These are phyloP conservation scores for Vigna unguiculata DNA, from an alignment of 306 rosid genomes.

Conservation along the genomic window DNA sequence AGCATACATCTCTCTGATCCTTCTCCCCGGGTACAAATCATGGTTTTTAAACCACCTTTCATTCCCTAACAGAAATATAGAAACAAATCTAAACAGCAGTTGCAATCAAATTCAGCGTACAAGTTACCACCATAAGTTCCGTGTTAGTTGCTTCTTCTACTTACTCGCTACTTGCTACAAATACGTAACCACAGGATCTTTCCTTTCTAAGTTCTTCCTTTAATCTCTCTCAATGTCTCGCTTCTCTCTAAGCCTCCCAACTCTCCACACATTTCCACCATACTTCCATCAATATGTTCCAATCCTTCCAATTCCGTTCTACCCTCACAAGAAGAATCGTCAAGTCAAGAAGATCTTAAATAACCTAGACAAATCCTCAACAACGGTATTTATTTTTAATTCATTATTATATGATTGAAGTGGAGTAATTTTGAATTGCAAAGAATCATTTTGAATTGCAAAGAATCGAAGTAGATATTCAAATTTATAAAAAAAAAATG, in stretches of 20 bases:
- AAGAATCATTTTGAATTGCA: no score
- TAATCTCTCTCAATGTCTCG: slow-evolving; percentile 58
- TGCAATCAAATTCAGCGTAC: slow-evolving; percentile 31
- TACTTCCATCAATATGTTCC: slow-evolving; percentile 46
- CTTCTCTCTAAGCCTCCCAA: slow-evolving; percentile 17
- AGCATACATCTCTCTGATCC: no score
- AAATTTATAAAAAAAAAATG: no score
- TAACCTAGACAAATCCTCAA: slow-evolving; percentile 52
- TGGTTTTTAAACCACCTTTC: no score
- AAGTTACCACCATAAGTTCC: slow-evolving; percentile 12
- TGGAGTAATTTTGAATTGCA: no score
- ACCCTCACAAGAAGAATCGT: slow-evolving; percentile 35
- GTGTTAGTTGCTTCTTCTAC: background rate
- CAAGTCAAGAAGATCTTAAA: slow-evolving; percentile 48
- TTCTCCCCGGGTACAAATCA: no score
- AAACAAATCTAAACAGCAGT: background rate
- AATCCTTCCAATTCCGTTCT: slow-evolving; percentile 26
- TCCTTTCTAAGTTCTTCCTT: background rate
- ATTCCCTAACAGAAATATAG: no score
- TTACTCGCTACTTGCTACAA: background rate
- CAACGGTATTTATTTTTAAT: slow-evolving; percentile 46
- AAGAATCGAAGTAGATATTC: no score
- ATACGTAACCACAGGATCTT: slow-evolving; percentile 2
- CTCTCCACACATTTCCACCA: slow-evolving; percentile 59
- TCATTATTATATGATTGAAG: no score